Evolutionary conservation across 108 stramenopile genomes (phyloP).

Genomic region (Hondaea fermentalgiana): DNA sequence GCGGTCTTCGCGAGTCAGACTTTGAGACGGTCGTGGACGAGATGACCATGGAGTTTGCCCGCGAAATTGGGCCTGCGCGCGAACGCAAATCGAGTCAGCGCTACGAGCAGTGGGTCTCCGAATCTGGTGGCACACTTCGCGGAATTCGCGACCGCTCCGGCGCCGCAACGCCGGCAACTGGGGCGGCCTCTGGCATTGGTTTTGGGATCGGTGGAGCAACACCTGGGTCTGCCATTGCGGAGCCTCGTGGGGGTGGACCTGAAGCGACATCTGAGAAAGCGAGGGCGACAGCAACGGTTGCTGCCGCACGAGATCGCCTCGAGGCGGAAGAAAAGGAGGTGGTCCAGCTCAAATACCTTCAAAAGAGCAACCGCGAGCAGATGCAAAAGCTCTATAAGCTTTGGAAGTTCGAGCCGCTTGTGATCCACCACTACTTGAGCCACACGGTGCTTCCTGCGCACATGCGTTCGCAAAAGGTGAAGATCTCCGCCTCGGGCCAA

Average conservation of each 20-base stretch:
- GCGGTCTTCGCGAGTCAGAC: conserved; percentile 8
- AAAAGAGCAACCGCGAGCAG: conserved; percentile 24
- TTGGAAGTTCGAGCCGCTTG: neutral
- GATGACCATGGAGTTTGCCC: neutral
- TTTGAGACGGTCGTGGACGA: neutral
- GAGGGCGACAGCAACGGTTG: neutral
- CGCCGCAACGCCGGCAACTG: neutral
- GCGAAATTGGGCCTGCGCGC: neutral
- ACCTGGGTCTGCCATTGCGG: no score
- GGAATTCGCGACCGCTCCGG: neutral
- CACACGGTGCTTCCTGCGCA: conserved; percentile 15
- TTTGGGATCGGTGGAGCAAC: neutral
- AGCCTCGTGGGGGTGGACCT: no score
- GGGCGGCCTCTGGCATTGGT: neutral
- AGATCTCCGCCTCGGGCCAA: conserved; percentile 23
- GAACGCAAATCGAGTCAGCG: neutral
- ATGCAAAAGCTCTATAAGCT: conserved; percentile 24
- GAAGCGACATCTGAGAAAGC: no score
- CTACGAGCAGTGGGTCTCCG: neutral
- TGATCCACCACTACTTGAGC: conserved; percentile 28
- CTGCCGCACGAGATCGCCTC: neutral
- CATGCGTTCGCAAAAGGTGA: conserved; percentile 16
- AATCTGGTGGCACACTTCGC: neutral
- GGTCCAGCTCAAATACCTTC: conserved; percentile 28
- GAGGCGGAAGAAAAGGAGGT: conserved; percentile 20